A percentile compares a stretch with the other conserved stretches of the same genome.
Evolutionary conservation across 257 asterid species (phyloP).

Genomic region (Gentiana dahurica): DNA sequence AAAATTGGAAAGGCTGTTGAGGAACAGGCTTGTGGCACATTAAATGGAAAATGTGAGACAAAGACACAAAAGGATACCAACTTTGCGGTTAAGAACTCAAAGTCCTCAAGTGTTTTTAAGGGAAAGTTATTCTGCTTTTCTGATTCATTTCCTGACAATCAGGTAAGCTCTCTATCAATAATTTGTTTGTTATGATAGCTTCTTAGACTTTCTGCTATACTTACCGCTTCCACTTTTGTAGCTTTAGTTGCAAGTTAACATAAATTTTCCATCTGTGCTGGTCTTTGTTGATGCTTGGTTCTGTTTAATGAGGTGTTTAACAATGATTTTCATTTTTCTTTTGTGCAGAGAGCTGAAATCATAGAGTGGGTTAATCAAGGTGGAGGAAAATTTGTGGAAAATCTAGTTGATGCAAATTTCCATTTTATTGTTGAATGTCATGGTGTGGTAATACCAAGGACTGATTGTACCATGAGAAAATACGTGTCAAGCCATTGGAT

Average conservation of each 20-base stretch:
- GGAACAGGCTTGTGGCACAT: constrained; percentile 19
- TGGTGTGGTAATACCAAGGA: constrained; percentile 37
- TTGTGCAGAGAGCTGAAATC: constrained; percentile 70
- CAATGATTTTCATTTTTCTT: constrained; percentile 11
- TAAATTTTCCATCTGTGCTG: background rate
- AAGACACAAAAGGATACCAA: constrained; percentile 30
- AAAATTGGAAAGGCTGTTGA: constrained; percentile 13
- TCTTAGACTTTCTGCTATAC: too few species aligned
- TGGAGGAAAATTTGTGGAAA: constrained; percentile 68
- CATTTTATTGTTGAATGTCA: constrained; percentile 75
- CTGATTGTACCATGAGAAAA: constrained; percentile 23
- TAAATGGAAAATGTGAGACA: constrained; percentile 31
- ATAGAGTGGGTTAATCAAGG: constrained; percentile 72
- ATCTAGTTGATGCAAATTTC: constrained; percentile 36
- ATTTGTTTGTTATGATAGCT: too few species aligned
- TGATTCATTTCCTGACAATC: constrained; percentile 66
- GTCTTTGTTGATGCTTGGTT: constrained; percentile 8
- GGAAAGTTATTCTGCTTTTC: constrained; percentile 71
- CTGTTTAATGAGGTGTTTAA: constrained; percentile 8
- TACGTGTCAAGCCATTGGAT: constrained; percentile 88
- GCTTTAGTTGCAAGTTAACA: too few species aligned
- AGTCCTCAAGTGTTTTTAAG: constrained; percentile 44
- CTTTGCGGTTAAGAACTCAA: constrained; percentile 23
- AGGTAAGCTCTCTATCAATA: constrained; percentile 34
- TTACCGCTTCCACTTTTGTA: too few species aligned